phyloP scores from a whole-genome alignment of 345 rosid genomes.

The Linum tenue region DNA sequence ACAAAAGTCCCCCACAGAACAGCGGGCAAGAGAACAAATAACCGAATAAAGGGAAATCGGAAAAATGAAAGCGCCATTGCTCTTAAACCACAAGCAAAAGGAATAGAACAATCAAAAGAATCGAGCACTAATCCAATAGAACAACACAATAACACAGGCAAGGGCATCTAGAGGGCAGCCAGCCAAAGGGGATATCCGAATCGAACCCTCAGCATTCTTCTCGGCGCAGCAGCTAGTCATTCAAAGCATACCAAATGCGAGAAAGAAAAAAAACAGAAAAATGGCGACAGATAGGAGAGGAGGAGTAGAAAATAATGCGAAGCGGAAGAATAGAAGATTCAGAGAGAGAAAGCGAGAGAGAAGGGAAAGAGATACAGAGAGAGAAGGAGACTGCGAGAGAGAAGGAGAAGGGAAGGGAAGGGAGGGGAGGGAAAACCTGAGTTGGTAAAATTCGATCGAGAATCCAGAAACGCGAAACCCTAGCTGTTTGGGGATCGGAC shows the following conservation, averaged over 20 bases:
- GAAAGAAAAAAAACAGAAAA: too few species aligned
- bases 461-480: neutral
- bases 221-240: neutral
- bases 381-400: too few species aligned
- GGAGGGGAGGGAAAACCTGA: neutral
- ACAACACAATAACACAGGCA: neutral
- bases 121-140: neutral
- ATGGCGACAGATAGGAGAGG: too few species aligned
- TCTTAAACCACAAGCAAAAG: neutral
- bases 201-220: neutral
- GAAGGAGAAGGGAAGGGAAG: neutral
- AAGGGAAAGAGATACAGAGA: neutral
- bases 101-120: neutral
- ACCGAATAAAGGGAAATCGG: neutral
- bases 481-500: neutral
- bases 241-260: neutral
- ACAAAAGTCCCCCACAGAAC: neutral
- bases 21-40: neutral
- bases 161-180: neutral
- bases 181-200: neutral
- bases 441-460: neutral
- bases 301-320: neutral
- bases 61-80: neutral
- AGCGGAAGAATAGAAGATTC: neutral
- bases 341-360: neutral